Conservation (phyloP, 805 yeast species). For the Metschnikowia sp. region DNA sequence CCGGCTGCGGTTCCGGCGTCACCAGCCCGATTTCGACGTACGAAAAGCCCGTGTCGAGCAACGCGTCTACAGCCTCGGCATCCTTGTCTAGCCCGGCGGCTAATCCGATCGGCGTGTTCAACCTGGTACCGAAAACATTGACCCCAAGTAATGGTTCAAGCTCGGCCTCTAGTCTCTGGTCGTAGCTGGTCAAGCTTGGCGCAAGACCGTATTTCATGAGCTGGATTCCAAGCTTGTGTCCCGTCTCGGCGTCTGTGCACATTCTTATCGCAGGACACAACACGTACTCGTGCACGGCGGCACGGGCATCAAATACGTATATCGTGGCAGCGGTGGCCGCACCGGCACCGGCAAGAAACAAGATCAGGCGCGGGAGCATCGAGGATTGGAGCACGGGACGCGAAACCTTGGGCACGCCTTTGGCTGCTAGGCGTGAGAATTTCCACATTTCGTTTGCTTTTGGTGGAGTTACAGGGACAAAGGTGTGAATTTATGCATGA, state of each 20-base stretch:
- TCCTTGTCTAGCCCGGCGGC: slow-evolving; percentile 97
- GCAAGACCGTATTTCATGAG: slow-evolving; percentile 64
- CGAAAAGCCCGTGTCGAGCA: slow-evolving; percentile 76
- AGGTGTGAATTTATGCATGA: neutral
- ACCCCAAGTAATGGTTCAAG: slow-evolving; percentile 49
- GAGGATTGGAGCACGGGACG: slow-evolving; percentile 12
- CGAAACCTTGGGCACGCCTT: neutral
- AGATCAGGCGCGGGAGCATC: slow-evolving; percentile 20
- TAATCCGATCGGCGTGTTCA: slow-evolving; percentile 80
- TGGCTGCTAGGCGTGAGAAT: slow-evolving; percentile 2
- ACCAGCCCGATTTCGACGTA: slow-evolving; percentile 92
- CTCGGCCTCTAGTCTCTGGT: slow-evolving; percentile 35
- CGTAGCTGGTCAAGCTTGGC: slow-evolving; percentile 58
- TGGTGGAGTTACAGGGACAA: neutral
- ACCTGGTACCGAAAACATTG: slow-evolving; percentile 59
- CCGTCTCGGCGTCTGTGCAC: slow-evolving; percentile 77
- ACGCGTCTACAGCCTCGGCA: slow-evolving; percentile 83
- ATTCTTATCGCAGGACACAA: slow-evolving; percentile 73
- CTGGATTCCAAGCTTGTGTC: slow-evolving; percentile 74
- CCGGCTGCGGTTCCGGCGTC: slow-evolving; percentile 91
- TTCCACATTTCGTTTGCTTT: slow-evolving; percentile 1
- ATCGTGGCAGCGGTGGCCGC: slow-evolving; percentile 40
- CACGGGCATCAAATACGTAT: slow-evolving; percentile 71
- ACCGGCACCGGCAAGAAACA: slow-evolving; percentile 17
- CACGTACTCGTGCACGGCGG: slow-evolving; percentile 78